A percentile compares a stretch with the other conserved stretches of the same genome.
Conservation (phyloP, 768 basidiomycete genomes). For the Boletus barrowsii region DNA sequence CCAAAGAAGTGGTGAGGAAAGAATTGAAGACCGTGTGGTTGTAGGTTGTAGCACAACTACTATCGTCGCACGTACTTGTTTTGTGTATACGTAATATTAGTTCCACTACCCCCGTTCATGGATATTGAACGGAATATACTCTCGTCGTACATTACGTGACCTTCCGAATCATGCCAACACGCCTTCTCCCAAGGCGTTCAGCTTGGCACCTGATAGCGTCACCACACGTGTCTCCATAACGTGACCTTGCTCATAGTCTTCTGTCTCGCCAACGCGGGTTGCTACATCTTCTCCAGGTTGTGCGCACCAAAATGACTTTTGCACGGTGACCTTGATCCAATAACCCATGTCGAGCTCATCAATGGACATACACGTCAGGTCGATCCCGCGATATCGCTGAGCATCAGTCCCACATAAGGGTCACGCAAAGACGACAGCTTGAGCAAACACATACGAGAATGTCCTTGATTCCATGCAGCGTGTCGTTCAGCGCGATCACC, state of each 20-base stretch:
- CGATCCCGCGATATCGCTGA: conserved; percentile 4
- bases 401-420: no score
- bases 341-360: conserved; percentile 20
- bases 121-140: no score
- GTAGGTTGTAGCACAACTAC: background rate
- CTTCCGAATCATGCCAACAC: background rate
- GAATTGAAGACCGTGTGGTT: conserved; percentile 1
- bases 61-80: no score
- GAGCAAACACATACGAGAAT: conserved; percentile 10
- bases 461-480: background rate
- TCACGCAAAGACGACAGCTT: background rate
- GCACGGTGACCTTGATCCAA: conserved; percentile 9
- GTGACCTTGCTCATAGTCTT: background rate
- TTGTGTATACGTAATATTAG: no score
- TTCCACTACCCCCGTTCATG: no score
- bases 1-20: conserved; percentile 2
- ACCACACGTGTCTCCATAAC: background rate
- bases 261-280: no score
- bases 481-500: background rate
- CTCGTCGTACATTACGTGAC: no score
- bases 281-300: background rate
- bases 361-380: background rate
- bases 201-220: background rate
- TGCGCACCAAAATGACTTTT: background rate
- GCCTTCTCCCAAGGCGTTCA: no score